Base-by-base conservation (phyloP, 2,329 filamentous ascomycete genomes). In the Trichoderma hamatum region DNA sequence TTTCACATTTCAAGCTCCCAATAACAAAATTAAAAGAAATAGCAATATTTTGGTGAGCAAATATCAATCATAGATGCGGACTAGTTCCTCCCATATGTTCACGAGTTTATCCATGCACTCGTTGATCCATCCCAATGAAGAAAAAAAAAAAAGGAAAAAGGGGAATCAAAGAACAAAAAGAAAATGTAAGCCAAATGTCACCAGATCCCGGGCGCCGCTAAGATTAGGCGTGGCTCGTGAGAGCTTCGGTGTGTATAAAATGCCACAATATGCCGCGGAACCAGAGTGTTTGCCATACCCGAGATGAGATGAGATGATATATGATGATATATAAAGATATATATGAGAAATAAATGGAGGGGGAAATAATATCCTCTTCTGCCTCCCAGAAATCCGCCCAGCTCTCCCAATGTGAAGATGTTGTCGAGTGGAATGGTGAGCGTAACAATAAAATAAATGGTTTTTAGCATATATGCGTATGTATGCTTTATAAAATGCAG, bases 141-240 rank as follows among this genome's bases (percentile, higher is more conserved):
- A 28, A 21, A 36, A 54, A 19, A 28, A 24, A 39, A 11, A n/a
- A 56, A 69, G 13, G 34, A 7, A 54, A 61, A 61, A 14, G 16
- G 36, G n/a, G 36, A 24, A 34, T 32, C 34, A 46, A 26, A 19
- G 5, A 19, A 28, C 11, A 21, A 66, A 28, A n/a, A 9, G 39
- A n/a, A 39, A 68, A 32, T 43, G 21, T 26, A 39, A 69, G 21
- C n/a, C 10, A 46, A 63, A 70, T 68, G 16, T 39, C 54, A 67
- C 54, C 51, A 62, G 58, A 61, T 61, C 68, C 68, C 32, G 16
- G 56, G 69, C 66, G 69, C 66, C 69, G 55, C 69, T 62, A 39
- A 62, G 54, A 55, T 65, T 71, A 67, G 69, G 64, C 75, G 70
- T 71, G 67, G 74, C 75, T 77, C 75, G 75, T 73, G 75, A 77